Evolutionary conservation across 2,329 filamentous ascomycete species (phyloP).

Genomic region (Aspergillus proliferans): DNA sequence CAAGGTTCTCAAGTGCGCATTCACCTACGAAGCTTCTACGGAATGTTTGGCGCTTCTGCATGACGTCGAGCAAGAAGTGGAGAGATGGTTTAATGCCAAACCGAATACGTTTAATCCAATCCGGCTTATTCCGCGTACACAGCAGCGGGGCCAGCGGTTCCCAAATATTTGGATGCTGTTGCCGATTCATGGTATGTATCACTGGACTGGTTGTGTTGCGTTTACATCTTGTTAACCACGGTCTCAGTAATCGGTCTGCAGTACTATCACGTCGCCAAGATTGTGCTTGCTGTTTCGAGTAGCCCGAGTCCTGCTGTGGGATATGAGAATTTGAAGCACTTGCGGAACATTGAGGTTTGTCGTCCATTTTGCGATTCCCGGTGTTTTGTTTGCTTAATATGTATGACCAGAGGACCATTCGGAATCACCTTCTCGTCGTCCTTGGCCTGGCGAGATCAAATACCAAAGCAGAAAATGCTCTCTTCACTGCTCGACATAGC

Average conservation of each 20-base stretch:
- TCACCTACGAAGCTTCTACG: conserved; percentile 5
- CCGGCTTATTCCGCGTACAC: conserved; percentile 13
- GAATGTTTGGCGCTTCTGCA: background rate
- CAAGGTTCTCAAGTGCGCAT: conserved; percentile 20
- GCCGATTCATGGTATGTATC: conserved; percentile 21
- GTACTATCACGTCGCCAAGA: conserved; percentile 30
- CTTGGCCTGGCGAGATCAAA: conserved; percentile 22
- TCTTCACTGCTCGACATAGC: conserved; percentile 22
- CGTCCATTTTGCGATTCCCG: background rate
- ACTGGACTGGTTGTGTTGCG: background rate
- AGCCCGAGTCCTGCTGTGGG: conserved; percentile 5
- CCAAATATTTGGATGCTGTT: conserved; percentile 27
- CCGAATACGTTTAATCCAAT: conserved; percentile 24
- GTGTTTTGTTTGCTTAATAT: background rate
- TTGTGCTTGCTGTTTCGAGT: conserved; percentile 19
- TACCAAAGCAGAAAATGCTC: conserved; percentile 19
- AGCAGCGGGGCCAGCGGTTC: conserved; percentile 16
- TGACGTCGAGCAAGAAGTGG: conserved; percentile 10
- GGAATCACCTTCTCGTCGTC: conserved; percentile 16
- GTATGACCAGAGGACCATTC: conserved; percentile 13
- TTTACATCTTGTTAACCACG: background rate
- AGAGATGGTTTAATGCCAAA: conserved; percentile 17
- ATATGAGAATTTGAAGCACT: conserved; percentile 16
- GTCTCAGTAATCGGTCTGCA: conserved; percentile 28
- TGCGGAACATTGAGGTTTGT: conserved; percentile 17